phyloP scores from a whole-genome alignment of 495 filamentous ascomycete genomes.

The Letharia columbiana region DNA sequence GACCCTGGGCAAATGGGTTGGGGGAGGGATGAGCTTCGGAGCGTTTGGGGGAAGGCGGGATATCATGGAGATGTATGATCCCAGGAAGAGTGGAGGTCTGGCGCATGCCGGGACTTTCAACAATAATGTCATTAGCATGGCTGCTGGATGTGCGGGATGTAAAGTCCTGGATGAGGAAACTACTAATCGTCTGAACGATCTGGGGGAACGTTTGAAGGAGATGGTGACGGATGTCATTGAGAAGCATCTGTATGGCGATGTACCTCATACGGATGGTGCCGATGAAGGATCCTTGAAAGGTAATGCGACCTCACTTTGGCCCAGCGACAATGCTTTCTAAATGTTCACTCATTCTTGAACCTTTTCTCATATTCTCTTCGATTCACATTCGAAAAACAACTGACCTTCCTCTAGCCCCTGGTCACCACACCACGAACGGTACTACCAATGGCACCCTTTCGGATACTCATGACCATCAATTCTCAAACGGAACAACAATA shows the following conservation, averaged over 20 bases:
- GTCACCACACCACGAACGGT: not conserved
- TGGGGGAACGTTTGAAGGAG: conserved; percentile 28
- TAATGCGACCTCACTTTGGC: not conserved
- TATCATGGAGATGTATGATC: conserved; percentile 50
- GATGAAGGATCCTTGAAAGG: not conserved
- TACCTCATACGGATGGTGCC: not conserved
- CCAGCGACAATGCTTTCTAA: not conserved
- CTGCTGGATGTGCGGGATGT: conserved; percentile 40
- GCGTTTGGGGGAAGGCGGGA: conserved; percentile 51
- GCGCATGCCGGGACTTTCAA: conserved; percentile 59
- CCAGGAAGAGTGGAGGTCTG: conserved; percentile 25
- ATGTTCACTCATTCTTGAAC: not conserved
- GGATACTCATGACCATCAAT: not conserved
- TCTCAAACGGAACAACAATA: not conserved
- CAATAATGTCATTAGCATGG: conserved; percentile 56
- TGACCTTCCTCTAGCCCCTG: not conserved
- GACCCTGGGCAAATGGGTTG: conserved; percentile 56
- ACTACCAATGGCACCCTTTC: not conserved
- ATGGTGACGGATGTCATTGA: conserved; percentile 19
- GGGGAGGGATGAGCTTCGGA: conserved; percentile 54
- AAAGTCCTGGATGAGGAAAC: conserved; percentile 27
- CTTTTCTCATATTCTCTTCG: not conserved
- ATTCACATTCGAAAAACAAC: not conserved
- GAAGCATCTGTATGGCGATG: not conserved
- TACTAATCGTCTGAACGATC: conserved; percentile 23